A percentile compares a stretch with the other conserved stretches of the same genome.
Evolutionary conservation across 805 yeast species (phyloP).

Genomic region (Suhomyces xylopsoci): DNA sequence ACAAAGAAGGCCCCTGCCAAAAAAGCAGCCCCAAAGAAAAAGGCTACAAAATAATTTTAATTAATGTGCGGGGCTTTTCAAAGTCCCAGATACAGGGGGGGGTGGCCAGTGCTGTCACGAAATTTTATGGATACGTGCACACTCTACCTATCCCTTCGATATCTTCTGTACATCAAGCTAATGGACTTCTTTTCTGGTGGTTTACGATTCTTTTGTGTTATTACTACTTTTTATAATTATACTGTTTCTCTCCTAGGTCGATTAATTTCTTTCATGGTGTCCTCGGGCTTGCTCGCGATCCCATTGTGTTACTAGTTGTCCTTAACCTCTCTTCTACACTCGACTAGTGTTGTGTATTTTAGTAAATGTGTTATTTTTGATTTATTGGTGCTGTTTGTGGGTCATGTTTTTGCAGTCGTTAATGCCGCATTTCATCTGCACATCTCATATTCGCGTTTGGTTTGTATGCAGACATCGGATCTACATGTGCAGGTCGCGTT

Average conservation of each 20-base stretch:
- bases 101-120: not conserved
- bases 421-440: not conserved
- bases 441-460: not conserved
- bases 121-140: not conserved
- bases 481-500: not conserved
- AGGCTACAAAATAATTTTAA: not conserved
- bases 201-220: not conserved
- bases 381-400: not conserved
- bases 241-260: not conserved
- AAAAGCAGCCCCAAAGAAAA: slow-evolving; percentile 7
- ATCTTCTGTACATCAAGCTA: not conserved
- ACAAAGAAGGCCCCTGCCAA: slow-evolving; percentile 12
- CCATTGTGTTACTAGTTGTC: not conserved
- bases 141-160: too few species aligned
- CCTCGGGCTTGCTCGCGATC: not conserved
- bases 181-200: not conserved
- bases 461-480: not conserved
- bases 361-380: slow-evolving; percentile 2
- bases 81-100: not conserved
- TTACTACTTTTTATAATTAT: not conserved
- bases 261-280: not conserved
- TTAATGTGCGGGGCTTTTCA: not conserved
- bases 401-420: slow-evolving; percentile 3
- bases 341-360: slow-evolving; percentile 2
- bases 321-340: not conserved